Conservation (phyloP, 306 rosid species). For the Prunus armeniaca region DNA sequence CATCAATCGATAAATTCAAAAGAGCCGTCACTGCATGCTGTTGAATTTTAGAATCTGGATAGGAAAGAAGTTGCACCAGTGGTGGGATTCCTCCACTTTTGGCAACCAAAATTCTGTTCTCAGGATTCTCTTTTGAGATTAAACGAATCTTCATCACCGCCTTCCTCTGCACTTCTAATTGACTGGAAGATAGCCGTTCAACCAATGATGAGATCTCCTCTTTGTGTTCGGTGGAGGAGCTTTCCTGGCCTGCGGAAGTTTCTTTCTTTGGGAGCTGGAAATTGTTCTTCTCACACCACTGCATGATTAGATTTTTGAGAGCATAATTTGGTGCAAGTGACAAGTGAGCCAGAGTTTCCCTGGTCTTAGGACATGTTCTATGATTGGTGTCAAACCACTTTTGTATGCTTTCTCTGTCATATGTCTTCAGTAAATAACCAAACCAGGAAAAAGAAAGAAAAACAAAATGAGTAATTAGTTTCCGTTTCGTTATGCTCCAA, state of each 20-base stretch:
- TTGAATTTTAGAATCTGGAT: constrained; percentile 65
- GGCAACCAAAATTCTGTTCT: constrained; percentile 55
- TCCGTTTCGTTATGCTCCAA: not conserved
- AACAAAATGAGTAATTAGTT: constrained; percentile 2
- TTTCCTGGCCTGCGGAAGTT: constrained; percentile 21
- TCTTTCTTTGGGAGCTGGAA: constrained; percentile 43
- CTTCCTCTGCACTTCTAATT: constrained; percentile 53
- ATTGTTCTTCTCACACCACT: constrained; percentile 67
- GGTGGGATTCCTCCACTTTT: constrained; percentile 57
- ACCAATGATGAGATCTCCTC: constrained; percentile 51
- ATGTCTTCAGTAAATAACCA: constrained; percentile 42
- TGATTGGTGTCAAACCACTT: constrained; percentile 64
- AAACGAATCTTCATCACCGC: constrained; percentile 54
- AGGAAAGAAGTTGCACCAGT: constrained; percentile 57
- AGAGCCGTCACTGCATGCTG: constrained; percentile 74
- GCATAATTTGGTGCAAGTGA: constrained; percentile 40
- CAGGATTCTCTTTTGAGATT: constrained; percentile 67
- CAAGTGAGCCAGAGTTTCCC: constrained; percentile 38
- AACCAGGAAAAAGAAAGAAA: not conserved
- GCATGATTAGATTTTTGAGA: constrained; percentile 47
- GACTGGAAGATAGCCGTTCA: constrained; percentile 41
- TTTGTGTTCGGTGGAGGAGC: constrained; percentile 16
- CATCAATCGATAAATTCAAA: constrained; percentile 64
- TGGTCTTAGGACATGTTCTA: constrained; percentile 45
- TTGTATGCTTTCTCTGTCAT: constrained; percentile 74